Evolutionary conservation across 805 yeast genomes (phyloP), one percentile per base, ranked within the genome.

Genomic region (Candida verbasci): DNA sequence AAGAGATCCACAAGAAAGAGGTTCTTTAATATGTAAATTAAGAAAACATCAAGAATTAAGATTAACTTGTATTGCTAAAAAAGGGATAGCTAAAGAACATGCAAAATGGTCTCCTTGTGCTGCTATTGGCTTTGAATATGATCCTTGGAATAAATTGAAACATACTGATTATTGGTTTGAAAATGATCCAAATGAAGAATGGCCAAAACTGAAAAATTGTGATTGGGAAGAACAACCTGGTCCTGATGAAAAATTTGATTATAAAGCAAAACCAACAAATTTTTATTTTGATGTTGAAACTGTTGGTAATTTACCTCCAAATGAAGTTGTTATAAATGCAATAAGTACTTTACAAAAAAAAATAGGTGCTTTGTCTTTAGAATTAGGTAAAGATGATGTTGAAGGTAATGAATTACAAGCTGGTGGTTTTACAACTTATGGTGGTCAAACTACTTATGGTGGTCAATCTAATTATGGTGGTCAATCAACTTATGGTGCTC

Each of bases 51-150:
- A 93, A 66, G 96, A 91, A 56, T 70, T 93, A 49, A 77, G 82
- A 48, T 66, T 93, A 42, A 81, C 82, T 48, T 93, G 99, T 64
- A 83, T 93, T 44, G 98, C 99, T 38, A 93, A 93, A 62, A 93
- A 93, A 68, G 98, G 97, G 29, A 88, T 88, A 41, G 86, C 96
- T 34, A 89, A 89, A 58, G 99, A 93, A 58, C 99, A 93, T 56
- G 96, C 98, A 34, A 93, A 93, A 56, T 93, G 99, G 99, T 82
- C 93, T 6, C 97, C 98, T 9, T 84, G 95, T 47, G 76, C 97
- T 0, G 97, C 97, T 16, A 76, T 91, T 38, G 97, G 95, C 14
- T 91, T 91, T 52, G 98, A 91, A 60, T 91, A 91, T 55, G 98
- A 91, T 54, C 98, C 99, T n/a, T 91, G 96, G 94, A 93, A 93